phyloP scores from a whole-genome alignment of 1,284 basidiomycete species.

The Prillingera fragicola region DNA sequence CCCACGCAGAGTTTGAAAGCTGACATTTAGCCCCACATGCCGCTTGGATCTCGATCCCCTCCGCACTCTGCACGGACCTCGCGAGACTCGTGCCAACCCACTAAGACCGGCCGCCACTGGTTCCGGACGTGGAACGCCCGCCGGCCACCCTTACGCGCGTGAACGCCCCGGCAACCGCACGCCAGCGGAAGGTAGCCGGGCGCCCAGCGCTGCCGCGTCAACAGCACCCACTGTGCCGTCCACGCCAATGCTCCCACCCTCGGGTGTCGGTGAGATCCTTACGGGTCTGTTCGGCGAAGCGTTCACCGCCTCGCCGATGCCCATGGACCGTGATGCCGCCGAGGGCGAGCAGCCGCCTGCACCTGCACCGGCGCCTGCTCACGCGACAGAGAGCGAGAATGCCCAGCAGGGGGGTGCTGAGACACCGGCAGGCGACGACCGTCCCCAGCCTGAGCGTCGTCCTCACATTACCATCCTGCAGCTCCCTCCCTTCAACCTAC shows the following conservation, averaged over 20 bases:
- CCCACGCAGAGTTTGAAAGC: no score
- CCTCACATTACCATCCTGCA: constrained; percentile 11
- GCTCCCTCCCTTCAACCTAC: neutral
- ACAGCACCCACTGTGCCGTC: neutral
- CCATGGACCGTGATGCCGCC: constrained; percentile 12
- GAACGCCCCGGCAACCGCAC: constrained; percentile 5
- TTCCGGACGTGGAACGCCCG: constrained; percentile 16
- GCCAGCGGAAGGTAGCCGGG: constrained; percentile 1
- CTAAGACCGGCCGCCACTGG: constrained; percentile 24
- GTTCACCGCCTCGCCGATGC: constrained; percentile 22
- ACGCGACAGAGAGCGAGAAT: neutral
- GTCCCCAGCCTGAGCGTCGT: constrained; percentile 13
- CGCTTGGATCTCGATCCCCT: constrained; percentile 46
- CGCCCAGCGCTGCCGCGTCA: no score
- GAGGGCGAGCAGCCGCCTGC: neutral
- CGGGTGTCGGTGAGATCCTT: neutral
- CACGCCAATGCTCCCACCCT: neutral
- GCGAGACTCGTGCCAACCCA: constrained; percentile 19
- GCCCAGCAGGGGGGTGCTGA: neutral
- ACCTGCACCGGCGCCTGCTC: neutral
- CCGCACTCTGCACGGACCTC: constrained; percentile 30
- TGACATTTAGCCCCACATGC: constrained; percentile 39
- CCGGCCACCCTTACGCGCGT: constrained; percentile 25
- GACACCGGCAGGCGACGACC: neutral
- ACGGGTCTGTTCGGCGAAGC: constrained; percentile 13